A percentile compares a stretch with the other conserved stretches of the same genome.
Evolutionary conservation across 108 stramenopile genomes (phyloP).

Genomic region (Cyclotella cryptica): DNA sequence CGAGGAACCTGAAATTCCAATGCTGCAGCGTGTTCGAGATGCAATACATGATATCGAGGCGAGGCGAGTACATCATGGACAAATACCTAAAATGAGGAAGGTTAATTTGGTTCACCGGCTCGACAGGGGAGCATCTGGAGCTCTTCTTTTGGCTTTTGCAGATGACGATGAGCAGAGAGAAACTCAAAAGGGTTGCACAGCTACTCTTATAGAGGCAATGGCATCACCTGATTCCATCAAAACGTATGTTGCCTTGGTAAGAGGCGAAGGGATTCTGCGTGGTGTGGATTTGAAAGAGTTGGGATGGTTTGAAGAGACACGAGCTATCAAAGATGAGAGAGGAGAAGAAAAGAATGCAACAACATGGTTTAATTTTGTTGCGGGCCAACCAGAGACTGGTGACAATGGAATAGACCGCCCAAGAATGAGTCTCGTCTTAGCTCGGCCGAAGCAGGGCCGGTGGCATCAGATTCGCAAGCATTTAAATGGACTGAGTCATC

Average conservation of each 20-base stretch:
- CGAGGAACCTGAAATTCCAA: slow-evolving; percentile 54
- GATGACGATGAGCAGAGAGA: slow-evolving; percentile 42
- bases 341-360: slow-evolving; percentile 76
- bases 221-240: slow-evolving; percentile 58
- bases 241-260: slow-evolving; percentile 85
- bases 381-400: slow-evolving; percentile 59
- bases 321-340: slow-evolving; percentile 77
- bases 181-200: slow-evolving; percentile 39
- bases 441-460: slow-evolving; percentile 77
- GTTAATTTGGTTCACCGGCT: slow-evolving; percentile 87
- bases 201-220: slow-evolving; percentile 64
- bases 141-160: slow-evolving; percentile 67
- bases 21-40: slow-evolving; percentile 62
- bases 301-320: slow-evolving; percentile 77
- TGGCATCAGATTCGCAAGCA: slow-evolving; percentile 93
- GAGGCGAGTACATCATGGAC: slow-evolving; percentile 17
- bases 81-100: slow-evolving; percentile 53
- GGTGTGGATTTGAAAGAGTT: slow-evolving; percentile 69
- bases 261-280: slow-evolving; percentile 79
- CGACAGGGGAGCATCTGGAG: slow-evolving; percentile 82
- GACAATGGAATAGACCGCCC: slow-evolving; percentile 56
- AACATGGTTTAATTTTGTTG: slow-evolving; percentile 75
- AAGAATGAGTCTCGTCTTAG: slow-evolving; percentile 74
- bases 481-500: slow-evolving; percentile 83
- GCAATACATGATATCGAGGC: slow-evolving; percentile 51